A percentile compares a stretch with the other conserved stretches of the same genome.
Evolutionary conservation across 768 basidiomycete genomes (phyloP).

Genomic region (Pulveroboletus sp.): DNA sequence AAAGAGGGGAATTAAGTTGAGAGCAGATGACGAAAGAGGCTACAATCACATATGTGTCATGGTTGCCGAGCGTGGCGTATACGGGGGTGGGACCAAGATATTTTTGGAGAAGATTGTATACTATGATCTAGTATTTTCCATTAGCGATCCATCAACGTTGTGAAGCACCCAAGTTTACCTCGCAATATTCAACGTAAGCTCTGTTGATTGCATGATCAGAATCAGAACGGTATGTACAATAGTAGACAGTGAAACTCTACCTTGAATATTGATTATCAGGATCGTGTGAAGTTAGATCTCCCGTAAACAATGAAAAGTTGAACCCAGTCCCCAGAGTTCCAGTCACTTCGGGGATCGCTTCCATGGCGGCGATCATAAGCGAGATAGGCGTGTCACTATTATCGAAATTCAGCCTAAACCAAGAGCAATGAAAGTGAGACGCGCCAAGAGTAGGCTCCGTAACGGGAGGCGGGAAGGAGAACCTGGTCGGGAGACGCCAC

Average conservation of each 20-base stretch:
- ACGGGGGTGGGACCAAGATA: slow-evolving; percentile 59
- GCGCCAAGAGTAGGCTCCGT: slow-evolving; percentile 41
- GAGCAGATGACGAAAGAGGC: background rate
- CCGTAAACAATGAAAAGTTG: slow-evolving; percentile 66
- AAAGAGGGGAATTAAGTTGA: background rate
- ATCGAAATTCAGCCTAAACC: background rate
- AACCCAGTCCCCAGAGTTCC: slow-evolving; percentile 57
- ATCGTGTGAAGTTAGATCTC: slow-evolving; percentile 74
- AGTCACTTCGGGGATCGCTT: slow-evolving; percentile 65
- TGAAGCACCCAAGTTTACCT: slow-evolving; percentile 36
- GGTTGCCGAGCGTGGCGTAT: slow-evolving; percentile 71
- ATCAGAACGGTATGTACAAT: slow-evolving; percentile 24
- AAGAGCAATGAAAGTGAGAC: background rate
- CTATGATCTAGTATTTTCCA: slow-evolving; percentile 50
- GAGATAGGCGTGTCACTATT: slow-evolving; percentile 59
- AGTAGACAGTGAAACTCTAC: slow-evolving; percentile 26
- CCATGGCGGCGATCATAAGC: slow-evolving; percentile 53
- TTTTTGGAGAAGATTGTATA: slow-evolving; percentile 63
- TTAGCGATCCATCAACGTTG: background rate
- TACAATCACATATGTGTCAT: slow-evolving; percentile 57
- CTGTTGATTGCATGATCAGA: slow-evolving; percentile 33
- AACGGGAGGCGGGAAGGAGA: slow-evolving; percentile 59
- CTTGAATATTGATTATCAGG: slow-evolving; percentile 61
- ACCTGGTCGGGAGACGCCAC: slow-evolving; percentile 43
- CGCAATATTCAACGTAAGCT: slow-evolving; percentile 56